phyloP scores from a whole-genome alignment of 495 filamentous ascomycete genomes.

The Lasiosphaeriaceae sp. region DNA sequence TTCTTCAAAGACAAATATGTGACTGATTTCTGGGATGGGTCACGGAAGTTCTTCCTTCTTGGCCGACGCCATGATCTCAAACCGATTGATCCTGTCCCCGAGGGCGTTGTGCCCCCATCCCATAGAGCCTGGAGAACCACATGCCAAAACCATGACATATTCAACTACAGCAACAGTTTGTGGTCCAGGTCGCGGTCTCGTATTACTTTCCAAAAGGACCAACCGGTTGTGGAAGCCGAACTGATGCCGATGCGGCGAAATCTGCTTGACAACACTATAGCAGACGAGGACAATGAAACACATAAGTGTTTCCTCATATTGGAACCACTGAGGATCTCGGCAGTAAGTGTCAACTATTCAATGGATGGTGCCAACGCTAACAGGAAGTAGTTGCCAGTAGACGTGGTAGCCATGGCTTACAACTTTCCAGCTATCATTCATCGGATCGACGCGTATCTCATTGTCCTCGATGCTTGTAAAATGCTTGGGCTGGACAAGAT shows the following conservation, averaged over 20 bases:
- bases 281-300: slow-evolving; percentile 27
- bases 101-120: slow-evolving; percentile 26
- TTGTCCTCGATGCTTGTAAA: slow-evolving; percentile 62
- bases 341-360: slow-evolving; percentile 47
- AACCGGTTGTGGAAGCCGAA: slow-evolving; percentile 77
- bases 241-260: slow-evolving; percentile 73
- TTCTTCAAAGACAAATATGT: slow-evolving; percentile 63
- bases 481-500: slow-evolving; percentile 53
- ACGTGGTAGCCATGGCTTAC: slow-evolving; percentile 62
- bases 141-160: slow-evolving; percentile 29
- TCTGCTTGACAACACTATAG: slow-evolving; percentile 60
- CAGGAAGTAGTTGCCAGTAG: slow-evolving; percentile 56
- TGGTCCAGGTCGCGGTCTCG: slow-evolving; percentile 30
- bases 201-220: slow-evolving; percentile 48
- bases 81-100: slow-evolving; percentile 36
- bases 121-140: slow-evolving; percentile 21
- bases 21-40: slow-evolving; percentile 71
- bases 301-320: slow-evolving; percentile 46
- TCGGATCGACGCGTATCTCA: slow-evolving; percentile 75
- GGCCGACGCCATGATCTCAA: slow-evolving; percentile 43
- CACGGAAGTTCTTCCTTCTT: slow-evolving; percentile 53
- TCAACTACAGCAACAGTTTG: slow-evolving; percentile 43
- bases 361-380: slow-evolving; percentile 16
- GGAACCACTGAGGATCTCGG: slow-evolving; percentile 63
- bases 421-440: slow-evolving; percentile 80